A percentile compares a stretch with the other conserved stretches of the same genome.
phyloP scores from a whole-genome alignment of 225 moss, liverwort and hornwort genomes.

The Lunularia cruciata region DNA sequence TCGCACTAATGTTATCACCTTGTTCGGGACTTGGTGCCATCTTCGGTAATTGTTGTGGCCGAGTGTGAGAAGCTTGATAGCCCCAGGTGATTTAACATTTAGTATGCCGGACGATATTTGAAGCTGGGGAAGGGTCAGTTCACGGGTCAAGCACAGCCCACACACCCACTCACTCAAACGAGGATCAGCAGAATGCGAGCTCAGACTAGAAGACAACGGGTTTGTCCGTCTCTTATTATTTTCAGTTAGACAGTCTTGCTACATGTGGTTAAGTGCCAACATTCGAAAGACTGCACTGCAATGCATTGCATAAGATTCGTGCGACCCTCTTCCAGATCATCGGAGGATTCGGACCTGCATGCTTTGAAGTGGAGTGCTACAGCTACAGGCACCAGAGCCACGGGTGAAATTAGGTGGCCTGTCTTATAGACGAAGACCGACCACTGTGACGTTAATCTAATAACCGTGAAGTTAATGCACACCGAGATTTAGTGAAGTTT shows the following conservation, averaged over 20 bases:
- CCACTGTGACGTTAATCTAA: conserved; percentile 14
- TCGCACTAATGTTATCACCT: no score
- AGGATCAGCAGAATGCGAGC: not conserved
- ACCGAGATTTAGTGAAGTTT: conserved; percentile 15
- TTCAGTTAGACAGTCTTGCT: conserved; percentile 23
- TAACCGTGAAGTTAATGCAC: conserved; percentile 15
- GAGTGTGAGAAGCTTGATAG: no score
- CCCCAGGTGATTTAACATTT: no score
- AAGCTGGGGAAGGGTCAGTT: no score
- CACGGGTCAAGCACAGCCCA: no score
- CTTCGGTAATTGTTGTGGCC: no score
- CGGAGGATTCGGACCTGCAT: not conserved
- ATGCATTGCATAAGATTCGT: conserved; percentile 4
- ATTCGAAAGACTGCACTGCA: conserved; percentile 22
- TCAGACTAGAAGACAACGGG: not conserved
- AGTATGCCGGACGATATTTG: no score
- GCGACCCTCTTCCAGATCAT: conserved; percentile 10
- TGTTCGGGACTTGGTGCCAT: no score
- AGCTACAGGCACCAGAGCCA: conserved; percentile 5
- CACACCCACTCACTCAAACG: no score
- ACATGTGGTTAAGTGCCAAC: conserved; percentile 11
- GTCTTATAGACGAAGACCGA: conserved; percentile 1
- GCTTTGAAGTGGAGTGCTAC: not conserved
- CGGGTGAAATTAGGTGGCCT: conserved; percentile 12
- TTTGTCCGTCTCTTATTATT: conserved; percentile 10